A percentile compares a stretch with the other conserved stretches of the same genome.
These are phyloP conservation scores for Coprinopsis sp. DNA, from an alignment of 768 basidiomycete genomes.

Conservation along the genomic window DNA sequence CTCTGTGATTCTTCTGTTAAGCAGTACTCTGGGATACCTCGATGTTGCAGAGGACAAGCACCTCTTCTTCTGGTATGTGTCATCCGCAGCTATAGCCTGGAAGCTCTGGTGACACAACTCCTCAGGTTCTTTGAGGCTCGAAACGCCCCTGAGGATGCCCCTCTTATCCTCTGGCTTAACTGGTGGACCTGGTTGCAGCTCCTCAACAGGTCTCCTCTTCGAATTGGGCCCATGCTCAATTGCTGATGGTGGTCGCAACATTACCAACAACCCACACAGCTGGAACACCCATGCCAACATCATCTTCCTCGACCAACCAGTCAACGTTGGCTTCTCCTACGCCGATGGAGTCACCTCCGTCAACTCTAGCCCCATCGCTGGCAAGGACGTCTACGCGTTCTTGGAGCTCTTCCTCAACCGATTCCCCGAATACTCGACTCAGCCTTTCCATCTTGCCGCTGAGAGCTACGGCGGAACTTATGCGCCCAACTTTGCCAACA, in stretches of 20 bases:
- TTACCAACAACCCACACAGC: slow-evolving; percentile 68
- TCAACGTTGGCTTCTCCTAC: slow-evolving; percentile 90
- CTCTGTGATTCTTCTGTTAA: slow-evolving; percentile 79
- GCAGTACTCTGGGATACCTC: slow-evolving; percentile 79
- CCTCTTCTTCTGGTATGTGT: slow-evolving; percentile 77
- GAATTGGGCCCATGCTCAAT: slow-evolving; percentile 89
- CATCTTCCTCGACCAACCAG: slow-evolving; percentile 77
- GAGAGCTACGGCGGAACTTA: slow-evolving; percentile 81
- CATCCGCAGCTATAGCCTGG: not conserved
- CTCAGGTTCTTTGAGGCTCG: slow-evolving; percentile 87
- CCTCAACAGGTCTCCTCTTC: slow-evolving; percentile 81
- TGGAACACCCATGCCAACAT: slow-evolving; percentile 84
- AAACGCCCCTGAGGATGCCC: slow-evolving; percentile 65
- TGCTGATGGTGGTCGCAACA: slow-evolving; percentile 62
- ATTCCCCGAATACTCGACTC: slow-evolving; percentile 66
- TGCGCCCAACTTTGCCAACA: slow-evolving; percentile 79
- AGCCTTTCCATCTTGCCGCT: slow-evolving; percentile 75
- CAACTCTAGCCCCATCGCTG: slow-evolving; percentile 78
- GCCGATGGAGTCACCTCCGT: slow-evolving; percentile 69
- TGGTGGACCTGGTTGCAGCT: slow-evolving; percentile 72
- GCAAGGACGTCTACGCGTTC: slow-evolving; percentile 86
- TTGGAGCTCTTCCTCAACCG: slow-evolving; percentile 74
- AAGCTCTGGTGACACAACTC: not conserved
- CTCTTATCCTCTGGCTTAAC: slow-evolving; percentile 88
- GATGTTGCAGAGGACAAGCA: slow-evolving; percentile 78